Base-by-base conservation (phyloP, 2,329 filamentous ascomycete species). In the Xylariaceae sp. region DNA sequence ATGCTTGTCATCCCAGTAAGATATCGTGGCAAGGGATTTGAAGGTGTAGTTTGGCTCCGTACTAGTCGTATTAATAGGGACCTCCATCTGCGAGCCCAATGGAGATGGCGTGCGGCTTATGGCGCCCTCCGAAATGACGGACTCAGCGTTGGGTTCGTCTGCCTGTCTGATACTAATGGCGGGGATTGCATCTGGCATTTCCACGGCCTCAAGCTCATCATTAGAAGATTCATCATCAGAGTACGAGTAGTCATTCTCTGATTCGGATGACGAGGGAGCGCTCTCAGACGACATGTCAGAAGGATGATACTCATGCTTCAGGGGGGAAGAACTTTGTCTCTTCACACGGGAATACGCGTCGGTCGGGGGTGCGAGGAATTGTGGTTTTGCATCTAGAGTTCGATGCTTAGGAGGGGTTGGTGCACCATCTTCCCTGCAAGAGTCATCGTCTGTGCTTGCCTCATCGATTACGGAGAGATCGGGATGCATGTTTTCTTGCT, bases 271-370 rank as follows among this genome's bases (percentile, higher is more conserved):
- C 5, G 67, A 67, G 27, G 56, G 54, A 6, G 67, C 68, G 31
- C 61, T 64, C 12, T 71, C 74, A 0, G 82, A 85, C 0, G 80
- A 84, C 47, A 77, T 71, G 49, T 85, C 82, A 1, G 94, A 97
- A 11, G 92, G 92, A 59, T 91, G 86, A 65, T 96, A 99, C 72
- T 99, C 92, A 68, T 97, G 92, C 74, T 99, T 99, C 48, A 99
- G 76, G 0, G 94, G 94, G 1, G 94, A 99, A 0, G 94, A 97
- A 1, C 85, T 87, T 19, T 91, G 84, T 44, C 91, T 83, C 66
- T 86, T 81, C 27, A 82, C 61, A 70, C 70, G 77, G 60, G 69
- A 69, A 62, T 59, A 74, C 65, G 63, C 70, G 63, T 74, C 85
- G 65, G 66, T 75, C 67, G 69, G 84, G 61, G 68, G 77, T 54